Evolutionary conservation across 192 early-diverging fungal species (phyloP), one percentile per base, ranked within the genome.

Genomic region (Dissophora globulifera): DNA sequence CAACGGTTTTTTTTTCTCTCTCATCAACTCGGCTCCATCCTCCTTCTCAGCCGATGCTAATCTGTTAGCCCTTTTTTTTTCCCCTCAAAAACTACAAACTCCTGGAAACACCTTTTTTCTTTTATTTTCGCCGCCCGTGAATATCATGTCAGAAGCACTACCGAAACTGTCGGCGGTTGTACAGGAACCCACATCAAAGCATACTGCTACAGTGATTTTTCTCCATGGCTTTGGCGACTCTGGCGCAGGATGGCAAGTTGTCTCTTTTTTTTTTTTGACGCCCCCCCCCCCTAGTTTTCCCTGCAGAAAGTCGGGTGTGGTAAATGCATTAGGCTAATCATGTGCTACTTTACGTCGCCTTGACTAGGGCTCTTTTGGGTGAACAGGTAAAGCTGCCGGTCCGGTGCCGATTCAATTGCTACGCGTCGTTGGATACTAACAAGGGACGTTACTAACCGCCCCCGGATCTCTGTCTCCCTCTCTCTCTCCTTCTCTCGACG

Each of bases 191-290:
- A 67, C 50, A 16, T 48, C 42, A 12, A 69, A 72, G 17, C 87
- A 89, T 49, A 85, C 86, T 10, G 87, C 86, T 9, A 87, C 86
- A 10, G 81, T 89, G 0, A 58, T 89, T 29, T 81, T 86, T 47
- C 26, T 86, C 22, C 87, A 86, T 70, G 88, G 88, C 4, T 61
- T 90, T 45, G 88, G 88, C n/a, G 88, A 90, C 60, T 78, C 74
- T 52, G 88, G 88, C 10, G 51, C 72, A 23, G 88, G 88, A 19
- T 89, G 91, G 90, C 53, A 62, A 51, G 31, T 33, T 17, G 17
- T 29, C 40, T 53, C 4, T 25, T 1, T 25, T 27, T 0, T 17
- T 11, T 9, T 27, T 26, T 7, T 17, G 51, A 49, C 40, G 8
- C 12, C 31, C n/a, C n/a, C n/a, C n/a, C n/a, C n/a, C n/a, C n/a